Evolutionary conservation across 257 asterid species (phyloP), one percentile per base, ranked within the genome.

Genomic region (Rubia yunnanensis): DNA sequence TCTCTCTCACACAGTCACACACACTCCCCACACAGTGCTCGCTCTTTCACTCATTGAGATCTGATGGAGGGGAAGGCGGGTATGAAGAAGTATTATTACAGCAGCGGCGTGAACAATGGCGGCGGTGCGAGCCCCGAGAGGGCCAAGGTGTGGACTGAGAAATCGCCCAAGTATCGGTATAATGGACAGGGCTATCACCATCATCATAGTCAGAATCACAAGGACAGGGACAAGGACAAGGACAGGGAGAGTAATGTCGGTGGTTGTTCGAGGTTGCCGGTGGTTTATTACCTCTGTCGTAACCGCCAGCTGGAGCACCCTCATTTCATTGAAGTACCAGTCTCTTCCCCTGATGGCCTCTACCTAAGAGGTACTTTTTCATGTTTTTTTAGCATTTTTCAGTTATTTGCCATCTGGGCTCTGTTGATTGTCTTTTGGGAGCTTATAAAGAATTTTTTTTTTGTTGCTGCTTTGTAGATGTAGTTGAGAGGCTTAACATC

Each of bases 241-340:
- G 65, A 46, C 52, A 44, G 17, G 52, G 52, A 44, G 52, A 9
- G 57, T 20, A 50, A 50, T 50, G 57, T 6, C 14, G 73, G 72
- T 68, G 67, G 78, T n/a, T 83, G 77, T 31, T 50, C 70, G 7
- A 65, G 61, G 74, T 95, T 83, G 17, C 84, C 92, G 1, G 95
- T 94, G 15, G 82, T 94, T 71, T 94, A 94, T 78, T 94, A 94
- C 67, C 84, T 94, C 1, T 86, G 89, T 66, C 72, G 95, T 69
- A 90, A 90, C 80, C 81, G 91, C 38, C 97, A 86, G 60, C 89
- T 94, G 28, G 96, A 94, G 77, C 99, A 94, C 76, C 99, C 99
- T 44, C 99, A 94, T 74, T 94, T 94, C 82, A 94, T 94, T 84
- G 95, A 94, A 79, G 95, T 94, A 5, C 85, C 96, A 39, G 74